Conservation (phyloP, 192 early-diverging fungal species). For the Chytriomyces hyalinus region DNA sequence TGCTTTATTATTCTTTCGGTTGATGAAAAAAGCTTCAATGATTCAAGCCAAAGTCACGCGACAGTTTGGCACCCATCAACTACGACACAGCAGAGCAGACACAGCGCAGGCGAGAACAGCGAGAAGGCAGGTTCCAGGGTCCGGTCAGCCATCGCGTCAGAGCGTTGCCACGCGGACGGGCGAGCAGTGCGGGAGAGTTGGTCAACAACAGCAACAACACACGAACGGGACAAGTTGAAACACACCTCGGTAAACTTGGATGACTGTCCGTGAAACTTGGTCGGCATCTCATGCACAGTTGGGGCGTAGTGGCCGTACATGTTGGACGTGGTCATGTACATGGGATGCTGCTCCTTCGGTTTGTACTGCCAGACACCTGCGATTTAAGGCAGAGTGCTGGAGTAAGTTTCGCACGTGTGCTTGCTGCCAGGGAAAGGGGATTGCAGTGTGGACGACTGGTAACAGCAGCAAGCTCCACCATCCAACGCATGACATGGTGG, state of each 20-base stretch:
- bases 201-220: conserved; percentile 1
- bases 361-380: conserved; percentile 48
- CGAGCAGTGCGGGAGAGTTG: no score
- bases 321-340: conserved; percentile 58
- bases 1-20: no score
- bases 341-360: conserved; percentile 48
- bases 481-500: no score
- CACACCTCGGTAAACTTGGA: conserved; percentile 55
- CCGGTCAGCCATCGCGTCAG: no score
- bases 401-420: not conserved
- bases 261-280: conserved; percentile 52
- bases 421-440: not conserved
- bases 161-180: no score
- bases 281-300: conserved; percentile 61
- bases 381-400: not conserved
- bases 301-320: conserved; percentile 49
- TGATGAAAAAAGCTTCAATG: conserved; percentile 10
- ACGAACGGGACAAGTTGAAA: conserved; percentile 32
- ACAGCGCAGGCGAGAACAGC: no score
- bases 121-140: no score
- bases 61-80: conserved; percentile 31
- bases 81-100: not conserved
- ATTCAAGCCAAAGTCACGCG: conserved; percentile 29
- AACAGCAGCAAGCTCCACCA: no score
- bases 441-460: not conserved